Evolutionary conservation across 1,284 basidiomycete genomes (phyloP), one percentile per base, ranked within the genome.

Genomic region (Takashimella tepidaria): DNA sequence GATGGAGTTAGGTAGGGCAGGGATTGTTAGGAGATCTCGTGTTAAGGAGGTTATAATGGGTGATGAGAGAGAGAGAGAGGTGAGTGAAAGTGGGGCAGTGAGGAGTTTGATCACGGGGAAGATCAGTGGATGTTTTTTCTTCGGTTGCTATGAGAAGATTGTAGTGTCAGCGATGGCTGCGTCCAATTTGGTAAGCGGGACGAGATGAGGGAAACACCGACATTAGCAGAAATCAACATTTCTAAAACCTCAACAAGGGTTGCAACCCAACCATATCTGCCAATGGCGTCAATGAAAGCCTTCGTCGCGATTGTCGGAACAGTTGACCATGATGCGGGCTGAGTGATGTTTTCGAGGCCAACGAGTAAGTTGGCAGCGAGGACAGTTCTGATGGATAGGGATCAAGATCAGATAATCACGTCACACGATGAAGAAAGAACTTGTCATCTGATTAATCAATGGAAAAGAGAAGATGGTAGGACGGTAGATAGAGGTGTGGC

Each of bases 51-150:
- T 50, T 22, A 67, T 46, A 11, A 74, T 21, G 2, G 61, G 44
- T 5, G 60, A 58, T 2, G 49, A 47, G 10, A 49, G n/a, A 11
- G 49, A 43, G 2, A 61, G 49, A 12, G 56, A 27, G 13, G 47
- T 51, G 16, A 70, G 41, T 0, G 51, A 41, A 27, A 68, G 50
- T 1, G 73, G 72, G 2, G 67, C 68, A 12, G 66, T 66, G 22
- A 75, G 37, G 1, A 76, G 66, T 3, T 66, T 63, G 4, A 65
- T 61, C 45, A 72, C 54, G 12, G 64, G 61, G 16, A 53, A 55
- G 5, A 71, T 52, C 6, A 58, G 42, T 0, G 73, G 62, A 54
- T 74, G 69, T 47, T 74, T 74, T 63, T 69, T 71, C 60, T 70
- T 71, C 3, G 65, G 66, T 20, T 51, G 54, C 61, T 57, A 37